Base-by-base conservation (phyloP, 805 yeast genomes). In the Schwanniomyces sp. region DNA sequence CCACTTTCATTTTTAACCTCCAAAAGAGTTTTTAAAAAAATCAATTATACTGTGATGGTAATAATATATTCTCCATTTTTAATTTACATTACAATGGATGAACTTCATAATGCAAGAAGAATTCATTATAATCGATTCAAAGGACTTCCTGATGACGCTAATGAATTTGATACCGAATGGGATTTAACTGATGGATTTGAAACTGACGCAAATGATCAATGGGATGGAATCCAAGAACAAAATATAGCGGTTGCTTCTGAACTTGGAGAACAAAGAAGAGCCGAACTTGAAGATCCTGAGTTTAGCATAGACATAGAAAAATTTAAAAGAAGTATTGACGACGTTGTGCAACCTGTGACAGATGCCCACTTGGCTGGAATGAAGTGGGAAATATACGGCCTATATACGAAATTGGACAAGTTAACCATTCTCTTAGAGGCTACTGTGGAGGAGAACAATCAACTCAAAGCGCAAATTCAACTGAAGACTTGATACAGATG, bases 111-210 rank as follows among this genome's bases (percentile, higher is more conserved):
- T 29, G 94, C 96, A 1, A 78, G 81, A 55, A 71, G 94, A 56
- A 83, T 89, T 17, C 76, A 74, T 44, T 88, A 86, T 64, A 89
- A 89, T 64, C 73, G 96, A 52, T 67, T 76, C 47, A 78, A 75
- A 52, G 80, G 82, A 1, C 64, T 81, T 16, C 71, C 86, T 0
- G 96, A 89, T 62, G 96, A 89, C 64, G 88, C 90, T 17, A 88
- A 87, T 61, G 92, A 86, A 59, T 56, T 71, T 17, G 88, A 89
- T 57, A 78, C 84, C 7, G 91, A 85, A 57, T 89, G 96, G 96
- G 89, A 86, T 53, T 72, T 89, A 54, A 79, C 85, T 7, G 96
- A 88, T 64, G 96, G 96, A 0, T 88, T 63, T 52, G 64, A 64
- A 26, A 67, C 55, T n/a, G 74, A 68, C 27, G 61, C 58, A 2